phyloP scores from a whole-genome alignment of 768 basidiomycete species.

The Tylopilus cervinicoccineus region DNA sequence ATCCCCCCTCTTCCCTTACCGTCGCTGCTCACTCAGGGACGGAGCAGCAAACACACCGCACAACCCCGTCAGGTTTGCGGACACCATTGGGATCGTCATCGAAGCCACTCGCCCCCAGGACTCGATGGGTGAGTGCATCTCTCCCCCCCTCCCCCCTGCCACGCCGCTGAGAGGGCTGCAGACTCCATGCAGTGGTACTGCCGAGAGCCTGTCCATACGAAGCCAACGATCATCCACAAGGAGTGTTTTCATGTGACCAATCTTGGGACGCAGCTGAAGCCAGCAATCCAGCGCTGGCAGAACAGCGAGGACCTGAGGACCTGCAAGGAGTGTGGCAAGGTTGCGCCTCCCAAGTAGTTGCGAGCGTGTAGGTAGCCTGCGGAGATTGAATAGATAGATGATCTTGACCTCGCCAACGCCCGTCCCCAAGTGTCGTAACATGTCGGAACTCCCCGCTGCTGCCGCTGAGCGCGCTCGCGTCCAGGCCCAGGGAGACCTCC shows the following conservation, averaged over 20 bases:
- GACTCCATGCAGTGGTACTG: conserved; percentile 96
- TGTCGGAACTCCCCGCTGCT: conserved; percentile 43
- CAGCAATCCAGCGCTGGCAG: conserved; percentile 86
- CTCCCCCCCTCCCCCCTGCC: no score
- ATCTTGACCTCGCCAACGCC: conserved; percentile 2
- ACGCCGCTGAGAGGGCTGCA: conserved; percentile 29
- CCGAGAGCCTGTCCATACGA: conserved; percentile 51
- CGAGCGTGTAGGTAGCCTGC: not conserved
- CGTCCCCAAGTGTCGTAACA: conserved; percentile 39
- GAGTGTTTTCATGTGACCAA: conserved; percentile 86
- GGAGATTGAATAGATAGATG: conserved; percentile 22
- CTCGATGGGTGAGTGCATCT: conserved; percentile 74
- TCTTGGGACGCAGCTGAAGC: conserved; percentile 90
- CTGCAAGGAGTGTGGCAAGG: conserved; percentile 66
- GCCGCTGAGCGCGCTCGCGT: conserved; percentile 35
- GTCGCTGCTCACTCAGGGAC: not conserved
- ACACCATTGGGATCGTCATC: conserved; percentile 90
- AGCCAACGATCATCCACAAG: conserved; percentile 76
- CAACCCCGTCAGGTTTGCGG: conserved; percentile 85
- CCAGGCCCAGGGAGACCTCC: conserved; percentile 9
- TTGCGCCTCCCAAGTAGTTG: conserved; percentile 53
- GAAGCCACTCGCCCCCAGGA: conserved; percentile 78
- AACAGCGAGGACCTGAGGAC: conserved; percentile 54
- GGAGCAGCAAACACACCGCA: conserved; percentile 87
- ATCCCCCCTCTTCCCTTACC: not conserved